Conservation (phyloP, 2,329 filamentous ascomycete genomes). For the Torrubiellomyces zombiae region DNA sequence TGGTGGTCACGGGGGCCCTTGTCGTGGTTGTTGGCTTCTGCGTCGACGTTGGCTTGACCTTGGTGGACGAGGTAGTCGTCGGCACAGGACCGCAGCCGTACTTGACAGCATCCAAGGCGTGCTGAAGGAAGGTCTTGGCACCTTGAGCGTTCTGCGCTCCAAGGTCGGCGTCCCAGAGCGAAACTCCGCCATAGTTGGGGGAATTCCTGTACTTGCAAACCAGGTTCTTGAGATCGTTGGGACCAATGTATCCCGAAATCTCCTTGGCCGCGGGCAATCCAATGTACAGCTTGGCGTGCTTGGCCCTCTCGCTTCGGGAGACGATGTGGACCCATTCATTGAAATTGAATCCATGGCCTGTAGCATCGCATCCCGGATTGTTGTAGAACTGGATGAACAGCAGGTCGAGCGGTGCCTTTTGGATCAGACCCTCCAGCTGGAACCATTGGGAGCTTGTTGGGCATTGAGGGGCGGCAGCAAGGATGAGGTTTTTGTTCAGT, state of each 20-base stretch:
- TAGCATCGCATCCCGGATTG: conserved; percentile 22
- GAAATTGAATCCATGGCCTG: conserved; percentile 24
- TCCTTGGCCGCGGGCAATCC: conserved; percentile 20
- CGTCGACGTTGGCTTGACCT: no score
- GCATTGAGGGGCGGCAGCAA: conserved; percentile 30
- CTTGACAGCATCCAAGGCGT: conserved; percentile 18
- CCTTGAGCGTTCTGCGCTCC: conserved; percentile 14
- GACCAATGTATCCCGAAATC: conserved; percentile 18
- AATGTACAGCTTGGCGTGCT: conserved; percentile 26
- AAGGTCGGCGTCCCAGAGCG: conserved; percentile 26
- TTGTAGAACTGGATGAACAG: conserved; percentile 34
- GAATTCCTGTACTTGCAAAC: conserved; percentile 21
- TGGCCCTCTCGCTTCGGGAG: conserved; percentile 15
- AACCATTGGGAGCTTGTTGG: conserved; percentile 12
- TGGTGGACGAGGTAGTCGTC: conserved; percentile 8
- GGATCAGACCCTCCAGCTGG: conserved; percentile 20
- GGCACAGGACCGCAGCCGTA: conserved; percentile 17
- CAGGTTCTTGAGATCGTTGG: conserved; percentile 16
- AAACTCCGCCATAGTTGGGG: conserved; percentile 26
- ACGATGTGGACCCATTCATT: conserved; percentile 22
- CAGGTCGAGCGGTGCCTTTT: conserved; percentile 22
- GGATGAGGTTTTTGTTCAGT: conserved; percentile 14
- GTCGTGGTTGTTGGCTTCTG: conserved; percentile 4
- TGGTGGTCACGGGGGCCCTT: conserved; percentile 3
- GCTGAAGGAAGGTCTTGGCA: conserved; percentile 20